phyloP scores from a whole-genome alignment of 1,139 yeast species.

The Lodderomyces theae region DNA sequence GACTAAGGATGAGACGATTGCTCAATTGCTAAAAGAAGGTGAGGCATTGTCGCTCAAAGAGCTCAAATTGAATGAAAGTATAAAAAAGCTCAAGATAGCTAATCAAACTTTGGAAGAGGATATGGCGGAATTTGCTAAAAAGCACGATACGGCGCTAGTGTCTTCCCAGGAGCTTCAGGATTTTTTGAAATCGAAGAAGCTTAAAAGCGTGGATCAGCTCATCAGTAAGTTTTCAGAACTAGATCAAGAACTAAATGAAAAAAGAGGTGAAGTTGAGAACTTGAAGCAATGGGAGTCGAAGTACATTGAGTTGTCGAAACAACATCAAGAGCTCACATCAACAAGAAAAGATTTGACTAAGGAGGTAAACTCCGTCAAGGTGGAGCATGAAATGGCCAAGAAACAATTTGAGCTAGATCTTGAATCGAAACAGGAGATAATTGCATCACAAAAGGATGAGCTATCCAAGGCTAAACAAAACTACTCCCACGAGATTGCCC shows the following conservation, averaged over 20 bases:
- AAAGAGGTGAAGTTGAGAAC: conserved; percentile 20
- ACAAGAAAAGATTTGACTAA: conserved; percentile 27
- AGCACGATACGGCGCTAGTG: conserved; percentile 28
- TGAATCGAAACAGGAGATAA: conserved; percentile 26
- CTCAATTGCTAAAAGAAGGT: conserved; percentile 71
- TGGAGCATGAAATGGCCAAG: conserved; percentile 40
- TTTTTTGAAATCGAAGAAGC: conserved; percentile 25
- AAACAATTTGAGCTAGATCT: conserved; percentile 38
- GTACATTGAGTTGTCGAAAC: conserved; percentile 32
- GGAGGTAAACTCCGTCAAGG: conserved; percentile 37
- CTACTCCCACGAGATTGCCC: conserved; percentile 42
- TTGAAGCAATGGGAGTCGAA: conserved; percentile 37
- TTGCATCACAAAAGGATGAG: conserved; percentile 28
- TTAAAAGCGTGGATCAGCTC: conserved; percentile 28
- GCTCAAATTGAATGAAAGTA: conserved; percentile 61
- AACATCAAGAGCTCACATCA: conserved; percentile 34
- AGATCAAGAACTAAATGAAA: conserved; percentile 15
- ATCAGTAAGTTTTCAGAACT: conserved; percentile 19
- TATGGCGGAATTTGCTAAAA: conserved; percentile 31
- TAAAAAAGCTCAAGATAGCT: conserved; percentile 57
- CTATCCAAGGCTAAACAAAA: conserved; percentile 32
- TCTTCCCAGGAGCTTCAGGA: conserved; percentile 36
- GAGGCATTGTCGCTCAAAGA: conserved; percentile 74
- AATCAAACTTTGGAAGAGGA: conserved; percentile 44
- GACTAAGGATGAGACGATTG: conserved; percentile 55